Evolutionary conservation across 495 filamentous ascomycete genomes (phyloP), one percentile per base, ranked within the genome.

Genomic region (Penicillium pulvis): DNA sequence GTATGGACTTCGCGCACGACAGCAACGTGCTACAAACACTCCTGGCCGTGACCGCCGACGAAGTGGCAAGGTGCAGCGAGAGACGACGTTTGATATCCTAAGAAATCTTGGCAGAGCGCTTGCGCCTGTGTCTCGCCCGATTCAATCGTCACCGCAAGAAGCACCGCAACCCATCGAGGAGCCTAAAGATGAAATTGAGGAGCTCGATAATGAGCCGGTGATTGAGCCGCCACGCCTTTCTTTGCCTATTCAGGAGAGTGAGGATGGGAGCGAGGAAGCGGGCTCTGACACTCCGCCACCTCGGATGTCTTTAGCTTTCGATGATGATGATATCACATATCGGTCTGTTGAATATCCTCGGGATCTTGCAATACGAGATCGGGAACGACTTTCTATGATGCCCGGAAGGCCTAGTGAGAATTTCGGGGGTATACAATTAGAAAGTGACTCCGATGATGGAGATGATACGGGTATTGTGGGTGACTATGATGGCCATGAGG

Each of bases 1-100:
- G 0, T 86, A 92, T 76, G 88, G 85, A 26, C 81, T 88, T 52
- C 84, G 87, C 50, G 85, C 88, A 16, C 81, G 90, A 50, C 85
- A 91, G 60, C 85, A 90, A 45, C 84, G 88, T 39, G 83, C 87
- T n/a, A 88, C 86, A n/a, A 81, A 86, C 57, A 93, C 90, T 0
- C 89, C 90, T 26, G 87, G 82, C 24, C 79, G 83, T n/a, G 79
- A 83, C 51, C 81, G 88, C 4, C 78, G 90, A 51, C 81, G 81
- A 55, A 92, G 88, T 61, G 77, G 83, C 20, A 80, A 85, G 42
- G 76, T 87, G 58, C 85, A 88, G 65, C 82, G 90, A 45, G 90
- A 92, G 70, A 91, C 90, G 6, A 89, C 89, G 6, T 85, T 89
- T 53, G 86, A 92, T 66, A 76, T 85, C 20, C 67, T 93, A 30